phyloP scores from a whole-genome alignment of 768 basidiomycete genomes.

The Boletellus sp. region DNA sequence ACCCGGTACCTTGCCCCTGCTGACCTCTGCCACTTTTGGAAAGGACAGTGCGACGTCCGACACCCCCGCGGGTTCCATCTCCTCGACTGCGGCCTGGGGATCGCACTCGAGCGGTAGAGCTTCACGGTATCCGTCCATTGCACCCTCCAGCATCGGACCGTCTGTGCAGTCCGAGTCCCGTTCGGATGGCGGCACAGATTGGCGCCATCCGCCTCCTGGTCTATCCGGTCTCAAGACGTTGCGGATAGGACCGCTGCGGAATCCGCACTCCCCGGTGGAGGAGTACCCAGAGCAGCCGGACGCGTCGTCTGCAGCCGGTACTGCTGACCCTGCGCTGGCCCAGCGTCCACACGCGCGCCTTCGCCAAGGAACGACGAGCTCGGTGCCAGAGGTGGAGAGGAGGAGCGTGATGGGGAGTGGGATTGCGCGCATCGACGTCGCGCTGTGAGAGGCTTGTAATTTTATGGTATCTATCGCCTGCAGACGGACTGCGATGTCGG shows the following conservation, averaged over 20 bases:
- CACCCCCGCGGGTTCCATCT: slow-evolving; percentile 14
- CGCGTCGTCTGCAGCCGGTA: not conserved
- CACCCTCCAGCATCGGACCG: slow-evolving; percentile 13
- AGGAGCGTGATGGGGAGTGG: slow-evolving; percentile 18
- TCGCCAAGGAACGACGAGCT: slow-evolving; percentile 15
- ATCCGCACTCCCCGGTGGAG: slow-evolving; percentile 23
- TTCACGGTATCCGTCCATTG: slow-evolving; percentile 30
- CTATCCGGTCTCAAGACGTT: slow-evolving; percentile 18
- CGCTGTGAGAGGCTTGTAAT: slow-evolving; percentile 14
- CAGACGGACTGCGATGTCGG: not conserved
- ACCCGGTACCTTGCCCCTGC: slow-evolving; percentile 13
- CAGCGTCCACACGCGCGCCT: slow-evolving; percentile 25
- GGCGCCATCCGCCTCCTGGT: slow-evolving; percentile 24
- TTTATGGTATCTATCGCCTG: slow-evolving; percentile 19
- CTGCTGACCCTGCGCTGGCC: not conserved
- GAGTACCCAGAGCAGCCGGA: not conserved
- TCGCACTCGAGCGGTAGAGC: slow-evolving; percentile 13
- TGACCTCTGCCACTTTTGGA: slow-evolving; percentile 28
- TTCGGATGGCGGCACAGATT: slow-evolving; percentile 18
- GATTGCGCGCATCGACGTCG: slow-evolving; percentile 27
- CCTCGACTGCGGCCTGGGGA: slow-evolving; percentile 11
- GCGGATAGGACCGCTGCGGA: slow-evolving; percentile 11
- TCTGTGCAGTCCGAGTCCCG: slow-evolving; percentile 8
- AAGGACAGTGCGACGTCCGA: slow-evolving; percentile 13
- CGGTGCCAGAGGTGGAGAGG: slow-evolving; percentile 22